phyloP scores from a whole-genome alignment of 352 stramenopile species.

The Globisporangium megalacanthum region DNA sequence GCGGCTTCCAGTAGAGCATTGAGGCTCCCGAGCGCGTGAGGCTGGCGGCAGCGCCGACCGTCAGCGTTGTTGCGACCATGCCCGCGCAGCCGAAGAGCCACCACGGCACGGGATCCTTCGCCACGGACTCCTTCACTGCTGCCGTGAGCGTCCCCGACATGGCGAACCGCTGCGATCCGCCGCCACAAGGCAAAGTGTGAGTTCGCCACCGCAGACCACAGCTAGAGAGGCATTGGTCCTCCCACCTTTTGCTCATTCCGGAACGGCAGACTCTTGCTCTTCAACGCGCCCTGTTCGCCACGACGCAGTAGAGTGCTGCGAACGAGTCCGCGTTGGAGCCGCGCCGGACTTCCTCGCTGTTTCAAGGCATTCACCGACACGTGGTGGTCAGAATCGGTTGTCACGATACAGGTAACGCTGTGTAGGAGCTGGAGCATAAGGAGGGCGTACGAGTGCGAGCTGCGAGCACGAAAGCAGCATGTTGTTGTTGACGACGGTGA shows the following conservation, averaged over 20 bases:
- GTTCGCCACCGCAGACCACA: neutral
- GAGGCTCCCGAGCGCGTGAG: slow-evolving; percentile 94
- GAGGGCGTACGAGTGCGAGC: neutral
- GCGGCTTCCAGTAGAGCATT: slow-evolving; percentile 94
- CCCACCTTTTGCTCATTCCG: slow-evolving; percentile 5
- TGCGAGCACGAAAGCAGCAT: slow-evolving; percentile 6
- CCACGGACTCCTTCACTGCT: slow-evolving; percentile 26
- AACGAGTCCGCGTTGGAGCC: slow-evolving; percentile 2
- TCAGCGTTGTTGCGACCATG: slow-evolving; percentile 92
- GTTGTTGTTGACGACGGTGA: neutral
- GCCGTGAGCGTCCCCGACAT: slow-evolving; percentile 10
- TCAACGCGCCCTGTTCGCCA: neutral
- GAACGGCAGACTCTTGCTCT: slow-evolving; percentile 4
- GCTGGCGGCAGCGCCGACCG: slow-evolving; percentile 92
- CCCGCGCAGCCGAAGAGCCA: slow-evolving; percentile 92
- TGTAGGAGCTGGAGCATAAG: neutral
- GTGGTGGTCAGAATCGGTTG: neutral
- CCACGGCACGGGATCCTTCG: slow-evolving; percentile 59
- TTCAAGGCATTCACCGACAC: neutral
- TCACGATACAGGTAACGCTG: neutral
- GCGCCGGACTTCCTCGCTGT: slow-evolving; percentile 6
- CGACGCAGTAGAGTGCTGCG: neutral
- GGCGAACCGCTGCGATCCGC: slow-evolving; percentile 4
- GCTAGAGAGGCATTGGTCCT: no score
- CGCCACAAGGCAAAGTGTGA: neutral